Percentiles rank a stretch among this genome's conserved stretches.
Conservation (phyloP, 441 rosid genomes). For the Pelargonium fulgidum region DNA sequence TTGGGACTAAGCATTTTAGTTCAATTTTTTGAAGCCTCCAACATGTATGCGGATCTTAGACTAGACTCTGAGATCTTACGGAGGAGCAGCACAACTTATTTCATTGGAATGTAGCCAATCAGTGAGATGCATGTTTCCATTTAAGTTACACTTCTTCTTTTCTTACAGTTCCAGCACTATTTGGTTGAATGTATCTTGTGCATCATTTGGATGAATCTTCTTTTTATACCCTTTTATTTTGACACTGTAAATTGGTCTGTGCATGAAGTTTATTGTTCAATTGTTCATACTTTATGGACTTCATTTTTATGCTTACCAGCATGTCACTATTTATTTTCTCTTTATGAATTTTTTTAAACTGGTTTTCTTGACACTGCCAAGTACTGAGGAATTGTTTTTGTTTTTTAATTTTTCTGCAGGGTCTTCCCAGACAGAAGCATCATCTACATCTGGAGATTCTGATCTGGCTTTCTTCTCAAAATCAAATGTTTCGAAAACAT, state of each 20-base stretch:
- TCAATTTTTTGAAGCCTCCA: neutral
- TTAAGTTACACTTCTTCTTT: neutral
- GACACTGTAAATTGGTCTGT: neutral
- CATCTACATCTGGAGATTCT: constrained; percentile 29
- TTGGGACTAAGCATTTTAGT: neutral
- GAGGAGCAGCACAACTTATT: neutral
- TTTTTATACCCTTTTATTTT: neutral
- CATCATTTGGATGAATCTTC: neutral
- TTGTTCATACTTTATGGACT: neutral
- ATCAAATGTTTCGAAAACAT: constrained; percentile 34
- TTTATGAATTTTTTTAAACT: neutral
- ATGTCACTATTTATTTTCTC: neutral
- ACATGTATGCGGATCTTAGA: neutral
- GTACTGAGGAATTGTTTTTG: constrained; percentile 12
- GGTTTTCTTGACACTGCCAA: neutral
- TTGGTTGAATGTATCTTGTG: neutral
- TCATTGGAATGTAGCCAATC: neutral
- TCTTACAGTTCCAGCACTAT: neutral
- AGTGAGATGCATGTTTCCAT: neutral
- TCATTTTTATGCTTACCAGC: neutral
- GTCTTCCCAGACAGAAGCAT: constrained; percentile 36
- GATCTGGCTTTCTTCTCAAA: constrained; percentile 47
- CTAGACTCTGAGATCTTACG: neutral
- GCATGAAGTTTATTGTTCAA: neutral
- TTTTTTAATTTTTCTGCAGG: constrained; percentile 22